Base-by-base conservation (phyloP, 139 green algal species). In the Coelastrella sp. region DNA sequence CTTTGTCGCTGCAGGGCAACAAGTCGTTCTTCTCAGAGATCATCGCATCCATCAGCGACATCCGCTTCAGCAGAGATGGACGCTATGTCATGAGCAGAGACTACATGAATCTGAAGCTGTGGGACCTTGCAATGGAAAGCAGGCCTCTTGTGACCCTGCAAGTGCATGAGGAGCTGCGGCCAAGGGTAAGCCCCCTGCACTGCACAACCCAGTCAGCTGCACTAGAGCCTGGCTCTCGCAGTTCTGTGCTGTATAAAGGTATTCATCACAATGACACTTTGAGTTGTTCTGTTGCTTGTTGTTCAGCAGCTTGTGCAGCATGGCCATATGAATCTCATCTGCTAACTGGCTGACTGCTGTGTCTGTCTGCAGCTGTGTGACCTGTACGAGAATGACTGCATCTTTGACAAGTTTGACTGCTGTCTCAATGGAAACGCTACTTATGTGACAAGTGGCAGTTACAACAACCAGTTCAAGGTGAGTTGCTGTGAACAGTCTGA, bases 371-470 rank as follows among this genome's bases (percentile, higher is more conserved):
- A 97, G 95, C 93, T 99, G 75, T 98, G 96, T 91, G 98, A 99
- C 91, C 92, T 99, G 89, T 99, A 99, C 92, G 98, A 99, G 94
- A 99, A 98, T 89, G 98, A 99, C 94, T 97, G 92, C 92, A 99
- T 99, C 81, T 99, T 99, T 88, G 98, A 99, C 95, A 99, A 99
- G 95, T 99, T 99, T 91, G 97, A 99, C 92, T 98, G 96, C 93
- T 96, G 91, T 85, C 93, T 98, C 73, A 98, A 95, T 80, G 95
- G 96, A 10, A 90, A 95, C 22, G 97, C 97, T 73, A 88, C 92
- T 65, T 88, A 95, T 73, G 93, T 98, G n/a, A 96, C 96, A 56
- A 99, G 97, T 22, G 98, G 98, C 32, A 98, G 97, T 22, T 99
- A 99, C 96, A 97, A 95, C 87, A 98, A 97, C 93, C 92, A 96